These are phyloP conservation scores for Populus tremula DNA, from an alignment of 345 rosid genomes.

Conservation along the genomic window DNA sequence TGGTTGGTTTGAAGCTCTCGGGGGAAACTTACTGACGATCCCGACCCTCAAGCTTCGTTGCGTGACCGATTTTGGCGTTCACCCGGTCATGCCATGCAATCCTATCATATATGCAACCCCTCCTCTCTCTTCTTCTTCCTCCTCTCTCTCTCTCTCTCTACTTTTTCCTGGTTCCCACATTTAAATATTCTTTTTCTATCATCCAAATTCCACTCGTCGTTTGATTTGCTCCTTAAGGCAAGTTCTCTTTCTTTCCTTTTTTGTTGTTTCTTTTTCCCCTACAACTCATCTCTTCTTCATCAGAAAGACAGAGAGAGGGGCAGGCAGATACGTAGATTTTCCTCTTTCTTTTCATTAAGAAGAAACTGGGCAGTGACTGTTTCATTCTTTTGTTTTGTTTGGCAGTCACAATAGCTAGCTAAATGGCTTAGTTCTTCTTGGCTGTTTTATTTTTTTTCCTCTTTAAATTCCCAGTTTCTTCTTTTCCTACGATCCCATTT, in stretches of 20 bases:
- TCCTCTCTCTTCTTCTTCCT: conserved; percentile 19
- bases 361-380: neutral
- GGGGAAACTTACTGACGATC: conserved; percentile 23
- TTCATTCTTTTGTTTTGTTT: neutral
- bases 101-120: conserved; percentile 34
- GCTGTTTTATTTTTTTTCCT: neutral
- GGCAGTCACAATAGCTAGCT: neutral
- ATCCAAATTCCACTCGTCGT: conserved; percentile 24
- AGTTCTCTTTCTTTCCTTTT: neutral
- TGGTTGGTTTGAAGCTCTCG: conserved; percentile 19
- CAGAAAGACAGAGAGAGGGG: neutral
- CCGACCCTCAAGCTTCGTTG: conserved; percentile 50
- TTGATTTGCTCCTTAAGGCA: conserved; percentile 42
- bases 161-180: conserved; percentile 12
- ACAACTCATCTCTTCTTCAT: neutral
- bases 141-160: conserved; percentile 6
- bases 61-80: conserved; percentile 51
- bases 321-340: neutral
- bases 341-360: neutral
- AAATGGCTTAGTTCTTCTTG: neutral
- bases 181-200: conserved; percentile 23
- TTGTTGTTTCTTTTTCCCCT: neutral
- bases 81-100: conserved; percentile 42
- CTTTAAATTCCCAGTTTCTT: neutral
- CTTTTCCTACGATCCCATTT: neutral